phyloP scores from a whole-genome alignment of 2,329 filamentous ascomycete species.

The Colletotrichum liaoningense region DNA sequence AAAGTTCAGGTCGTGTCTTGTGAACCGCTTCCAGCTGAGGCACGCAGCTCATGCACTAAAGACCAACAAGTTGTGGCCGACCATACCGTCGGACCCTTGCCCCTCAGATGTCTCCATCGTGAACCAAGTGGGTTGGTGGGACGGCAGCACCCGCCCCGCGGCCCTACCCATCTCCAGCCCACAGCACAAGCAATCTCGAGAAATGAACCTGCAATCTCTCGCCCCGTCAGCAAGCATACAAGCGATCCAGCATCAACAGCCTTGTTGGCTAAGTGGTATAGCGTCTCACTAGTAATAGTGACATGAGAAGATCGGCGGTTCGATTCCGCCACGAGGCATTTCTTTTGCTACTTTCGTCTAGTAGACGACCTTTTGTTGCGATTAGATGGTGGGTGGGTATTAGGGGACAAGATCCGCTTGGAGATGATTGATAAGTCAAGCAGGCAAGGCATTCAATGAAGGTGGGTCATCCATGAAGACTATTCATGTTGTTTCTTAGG shows the following conservation, averaged over 20 bases:
- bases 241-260: neutral
- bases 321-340: conserved; percentile 17
- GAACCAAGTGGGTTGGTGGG: neutral
- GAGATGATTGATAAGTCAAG: too few relatives aligned
- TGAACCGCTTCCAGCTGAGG: neutral
- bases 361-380: neutral
- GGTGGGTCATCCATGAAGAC: too few relatives aligned
- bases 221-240: neutral
- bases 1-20: neutral
- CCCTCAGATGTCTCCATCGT: neutral
- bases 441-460: too few relatives aligned
- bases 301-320: conserved; percentile 23
- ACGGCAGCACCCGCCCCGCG: neutral
- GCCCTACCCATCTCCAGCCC: neutral
- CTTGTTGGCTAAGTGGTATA: conserved; percentile 21
- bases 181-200: neutral
- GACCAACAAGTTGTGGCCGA: neutral
- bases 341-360: neutral
- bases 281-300: conserved; percentile 18
- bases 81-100: neutral
- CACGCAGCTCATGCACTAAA: neutral
- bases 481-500: neutral
- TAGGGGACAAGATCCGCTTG: too few relatives aligned
- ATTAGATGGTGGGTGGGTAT: too few relatives aligned
- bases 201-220: neutral